A percentile compares a stretch with the other conserved stretches of the same genome.
Conservation (phyloP, 441 rosid species). For the Geranium incanum region DNA sequence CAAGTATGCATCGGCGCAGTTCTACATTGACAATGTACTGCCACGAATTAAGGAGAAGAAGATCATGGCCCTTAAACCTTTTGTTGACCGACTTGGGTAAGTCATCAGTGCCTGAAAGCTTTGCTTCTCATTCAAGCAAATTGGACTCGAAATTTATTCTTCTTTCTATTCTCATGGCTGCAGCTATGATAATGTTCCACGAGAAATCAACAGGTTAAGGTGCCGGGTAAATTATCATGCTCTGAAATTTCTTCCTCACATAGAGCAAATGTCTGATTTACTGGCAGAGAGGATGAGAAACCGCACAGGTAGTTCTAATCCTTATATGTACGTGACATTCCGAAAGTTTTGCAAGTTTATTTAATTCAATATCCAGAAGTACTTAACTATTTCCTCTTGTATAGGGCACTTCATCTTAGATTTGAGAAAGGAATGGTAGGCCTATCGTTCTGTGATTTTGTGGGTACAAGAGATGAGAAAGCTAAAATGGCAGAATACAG, state of each 20-base stretch:
- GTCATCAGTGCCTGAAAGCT: slow-evolving; percentile 20
- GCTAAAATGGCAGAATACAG: slow-evolving; percentile 87
- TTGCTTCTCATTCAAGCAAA: slow-evolving; percentile 16
- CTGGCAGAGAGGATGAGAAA: slow-evolving; percentile 89
- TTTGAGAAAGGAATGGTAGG: slow-evolving; percentile 99
- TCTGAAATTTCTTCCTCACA: slow-evolving; percentile 82
- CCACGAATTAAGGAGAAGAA: slow-evolving; percentile 96
- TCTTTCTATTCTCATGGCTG: slow-evolving; percentile 24
- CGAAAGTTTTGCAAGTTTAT: slow-evolving; percentile 20
- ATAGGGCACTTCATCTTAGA: slow-evolving; percentile 98
- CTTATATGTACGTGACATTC: slow-evolving; percentile 61
- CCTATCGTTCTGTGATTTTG: slow-evolving; percentile 88
- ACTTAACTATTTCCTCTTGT: slow-evolving; percentile 19
- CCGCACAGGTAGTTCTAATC: slow-evolving; percentile 78
- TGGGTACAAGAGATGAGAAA: slow-evolving; percentile 97
- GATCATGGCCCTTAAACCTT: slow-evolving; percentile 96
- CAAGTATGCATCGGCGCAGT: slow-evolving; percentile 91
- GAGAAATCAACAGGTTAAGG: slow-evolving; percentile 90
- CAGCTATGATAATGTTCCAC: slow-evolving; percentile 96
- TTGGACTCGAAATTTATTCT: slow-evolving; percentile 13
- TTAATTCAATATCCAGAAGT: slow-evolving; percentile 10
- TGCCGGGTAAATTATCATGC: slow-evolving; percentile 99
- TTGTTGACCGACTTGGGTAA: slow-evolving; percentile 98
- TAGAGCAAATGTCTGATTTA: slow-evolving; percentile 82
- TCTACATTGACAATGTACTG: slow-evolving; percentile 88